phyloP scores from a whole-genome alignment of 225 moss, liverwort and hornwort genomes.

The Lunularia cruciata region DNA sequence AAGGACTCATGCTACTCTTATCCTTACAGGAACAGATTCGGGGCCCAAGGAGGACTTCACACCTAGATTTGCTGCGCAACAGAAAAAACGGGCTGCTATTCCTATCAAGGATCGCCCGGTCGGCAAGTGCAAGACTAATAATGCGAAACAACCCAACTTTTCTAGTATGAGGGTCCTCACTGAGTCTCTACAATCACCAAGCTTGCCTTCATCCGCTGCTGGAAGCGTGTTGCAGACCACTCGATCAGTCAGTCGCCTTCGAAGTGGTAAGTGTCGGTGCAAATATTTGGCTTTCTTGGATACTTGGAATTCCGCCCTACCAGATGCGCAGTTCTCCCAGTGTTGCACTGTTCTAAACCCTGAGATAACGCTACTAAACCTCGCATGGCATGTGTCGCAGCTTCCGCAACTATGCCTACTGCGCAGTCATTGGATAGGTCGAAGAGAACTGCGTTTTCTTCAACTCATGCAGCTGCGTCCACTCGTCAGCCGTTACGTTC shows the following conservation, averaged over 20 bases:
- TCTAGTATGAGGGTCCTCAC: slow-evolving; percentile 21
- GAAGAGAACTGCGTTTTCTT: slow-evolving; percentile 25
- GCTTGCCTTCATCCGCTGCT: slow-evolving; percentile 9
- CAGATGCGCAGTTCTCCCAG: no score
- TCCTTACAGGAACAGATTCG: slow-evolving; percentile 10
- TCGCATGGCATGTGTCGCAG: no score
- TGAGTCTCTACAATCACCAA: slow-evolving; percentile 19
- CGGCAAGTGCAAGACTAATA: slow-evolving; percentile 34
- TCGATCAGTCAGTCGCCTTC: slow-evolving; percentile 25
- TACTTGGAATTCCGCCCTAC: no score
- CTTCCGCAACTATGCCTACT: slow-evolving; percentile 2
- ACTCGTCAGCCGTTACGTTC: slow-evolving; percentile 41
- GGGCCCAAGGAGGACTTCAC: slow-evolving; percentile 27
- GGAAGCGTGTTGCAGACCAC: slow-evolving; percentile 20
- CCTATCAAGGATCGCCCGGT: slow-evolving; percentile 26
- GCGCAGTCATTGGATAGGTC: slow-evolving; percentile 30
- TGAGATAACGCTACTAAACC: no score
- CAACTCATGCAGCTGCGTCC: slow-evolving; percentile 13
- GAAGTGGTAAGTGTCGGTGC: slow-evolving; percentile 24
- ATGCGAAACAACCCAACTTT: slow-evolving; percentile 19
- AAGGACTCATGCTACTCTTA: slow-evolving; percentile 12
- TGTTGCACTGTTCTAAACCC: no score
- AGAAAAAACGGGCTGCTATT: slow-evolving; percentile 33
- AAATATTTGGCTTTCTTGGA: no score
- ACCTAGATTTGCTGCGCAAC: slow-evolving; percentile 36